These are phyloP conservation scores for Citrullus mucosospermus DNA, from an alignment of 306 rosid species.

Conservation along the genomic window DNA sequence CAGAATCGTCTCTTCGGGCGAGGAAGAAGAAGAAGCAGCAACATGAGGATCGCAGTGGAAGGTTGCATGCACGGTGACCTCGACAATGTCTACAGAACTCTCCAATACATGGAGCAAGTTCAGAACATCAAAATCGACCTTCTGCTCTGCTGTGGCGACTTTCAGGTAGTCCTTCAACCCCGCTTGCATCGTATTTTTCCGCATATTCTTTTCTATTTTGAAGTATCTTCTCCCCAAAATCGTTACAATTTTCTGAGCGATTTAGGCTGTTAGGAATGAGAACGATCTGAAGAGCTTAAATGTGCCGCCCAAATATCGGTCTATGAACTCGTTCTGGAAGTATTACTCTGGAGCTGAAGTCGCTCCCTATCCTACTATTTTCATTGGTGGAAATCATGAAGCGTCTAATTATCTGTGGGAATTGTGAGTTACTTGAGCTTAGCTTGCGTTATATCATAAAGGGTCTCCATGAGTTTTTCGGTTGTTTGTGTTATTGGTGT, in stretches of 20 bases:
- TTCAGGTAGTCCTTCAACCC: slow-evolving; percentile 32
- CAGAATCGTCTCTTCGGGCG: background rate
- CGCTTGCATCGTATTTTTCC: background rate
- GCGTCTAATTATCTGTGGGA: slow-evolving; percentile 93
- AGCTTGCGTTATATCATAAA: background rate
- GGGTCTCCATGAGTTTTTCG: background rate
- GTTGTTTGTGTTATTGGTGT: background rate
- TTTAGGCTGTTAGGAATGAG: slow-evolving; percentile 73
- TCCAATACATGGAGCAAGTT: slow-evolving; percentile 38
- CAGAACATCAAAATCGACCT: slow-evolving; percentile 73
- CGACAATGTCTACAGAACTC: slow-evolving; percentile 69
- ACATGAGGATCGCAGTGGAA: slow-evolving; percentile 77
- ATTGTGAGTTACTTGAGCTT: slow-evolving; percentile 44
- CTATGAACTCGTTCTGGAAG: slow-evolving; percentile 91
- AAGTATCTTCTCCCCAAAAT: background rate
- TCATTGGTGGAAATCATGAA: slow-evolving; percentile 94
- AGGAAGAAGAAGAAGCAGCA: background rate
- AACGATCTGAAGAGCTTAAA: slow-evolving; percentile 60
- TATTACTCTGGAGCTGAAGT: slow-evolving; percentile 68
- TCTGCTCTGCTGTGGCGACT: slow-evolving; percentile 92
- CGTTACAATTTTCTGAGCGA: background rate
- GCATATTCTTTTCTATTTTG: background rate
- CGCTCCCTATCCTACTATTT: slow-evolving; percentile 85
- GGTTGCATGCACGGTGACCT: slow-evolving; percentile 98
- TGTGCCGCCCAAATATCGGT: slow-evolving; percentile 45